These are phyloP conservation scores for Malus sieversii DNA, from an alignment of 306 rosid genomes.

Conservation along the genomic window DNA sequence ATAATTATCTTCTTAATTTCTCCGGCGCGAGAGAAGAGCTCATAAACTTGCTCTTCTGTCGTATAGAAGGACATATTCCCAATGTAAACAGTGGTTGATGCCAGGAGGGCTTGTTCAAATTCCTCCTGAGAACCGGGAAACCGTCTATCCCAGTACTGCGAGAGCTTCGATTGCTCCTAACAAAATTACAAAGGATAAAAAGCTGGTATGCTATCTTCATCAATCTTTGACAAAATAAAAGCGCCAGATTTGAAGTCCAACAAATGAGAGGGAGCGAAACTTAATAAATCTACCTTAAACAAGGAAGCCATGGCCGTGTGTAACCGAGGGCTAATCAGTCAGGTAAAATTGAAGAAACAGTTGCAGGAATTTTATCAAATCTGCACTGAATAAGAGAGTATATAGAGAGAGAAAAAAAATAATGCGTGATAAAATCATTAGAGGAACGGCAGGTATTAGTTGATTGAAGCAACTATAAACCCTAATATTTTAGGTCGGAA, in stretches of 20 bases:
- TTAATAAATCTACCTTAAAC: constrained; percentile 36
- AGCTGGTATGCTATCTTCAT: neutral
- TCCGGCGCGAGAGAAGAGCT: constrained; percentile 85
- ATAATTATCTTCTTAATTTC: constrained; percentile 90
- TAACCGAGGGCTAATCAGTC: neutral
- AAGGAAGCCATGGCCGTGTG: constrained; percentile 39
- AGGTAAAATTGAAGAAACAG: neutral
- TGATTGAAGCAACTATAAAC: no score
- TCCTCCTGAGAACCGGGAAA: constrained; percentile 84
- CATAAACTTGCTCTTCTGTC: constrained; percentile 92
- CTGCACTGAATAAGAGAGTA: neutral
- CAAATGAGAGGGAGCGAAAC: neutral
- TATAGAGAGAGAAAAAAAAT: no score
- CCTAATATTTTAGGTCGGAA: no score
- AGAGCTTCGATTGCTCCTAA: constrained; percentile 74
- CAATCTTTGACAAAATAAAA: neutral
- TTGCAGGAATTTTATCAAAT: constrained; percentile 1
- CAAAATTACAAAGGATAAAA: neutral
- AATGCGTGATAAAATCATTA: no score
- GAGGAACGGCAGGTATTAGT: no score
- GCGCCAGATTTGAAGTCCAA: neutral
- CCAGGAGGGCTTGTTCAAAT: constrained; percentile 61
- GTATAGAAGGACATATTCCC: constrained; percentile 97
- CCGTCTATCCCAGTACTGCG: constrained; percentile 80
- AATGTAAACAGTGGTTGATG: constrained; percentile 61